A percentile compares a stretch with the other conserved stretches of the same genome.
Evolutionary conservation across 192 early-diverging fungal genomes (phyloP).

Genomic region (Linnemannia hyalina): DNA sequence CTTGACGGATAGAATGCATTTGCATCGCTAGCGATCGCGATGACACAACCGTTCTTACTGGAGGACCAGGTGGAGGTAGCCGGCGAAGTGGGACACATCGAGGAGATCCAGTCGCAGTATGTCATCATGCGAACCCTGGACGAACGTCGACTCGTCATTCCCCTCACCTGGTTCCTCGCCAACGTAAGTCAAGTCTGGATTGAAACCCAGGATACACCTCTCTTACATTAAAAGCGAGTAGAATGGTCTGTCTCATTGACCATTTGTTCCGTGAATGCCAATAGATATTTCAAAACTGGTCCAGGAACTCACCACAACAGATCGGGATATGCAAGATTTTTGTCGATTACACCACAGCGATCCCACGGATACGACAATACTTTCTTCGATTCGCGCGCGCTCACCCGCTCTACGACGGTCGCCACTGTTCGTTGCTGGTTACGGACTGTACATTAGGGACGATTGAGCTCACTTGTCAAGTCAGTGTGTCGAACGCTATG

Average conservation of each 20-base stretch:
- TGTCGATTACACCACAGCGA: conserved; percentile 23
- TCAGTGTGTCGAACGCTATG: conserved; percentile 45
- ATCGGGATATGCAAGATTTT: conserved; percentile 48
- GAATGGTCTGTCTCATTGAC: too few relatives aligned
- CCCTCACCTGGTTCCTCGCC: conserved; percentile 52
- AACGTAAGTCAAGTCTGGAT: conserved; percentile 33
- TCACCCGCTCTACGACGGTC: conserved; percentile 38
- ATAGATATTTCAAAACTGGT: conserved; percentile 58
- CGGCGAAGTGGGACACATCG: conserved; percentile 50
- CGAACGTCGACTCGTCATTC: conserved; percentile 54
- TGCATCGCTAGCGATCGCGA: conserved; percentile 58
- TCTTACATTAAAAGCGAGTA: too few relatives aligned
- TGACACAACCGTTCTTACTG: conserved; percentile 59
- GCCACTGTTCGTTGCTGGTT: conserved; percentile 35
- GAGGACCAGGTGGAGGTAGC: conserved; percentile 54
- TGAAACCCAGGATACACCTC: too few relatives aligned
- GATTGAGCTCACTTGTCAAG: conserved; percentile 38
- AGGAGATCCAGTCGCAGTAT: conserved; percentile 60
- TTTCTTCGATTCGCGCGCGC: conserved; percentile 44
- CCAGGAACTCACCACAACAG: conserved; percentile 46
- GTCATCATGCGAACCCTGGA: conserved; percentile 55
- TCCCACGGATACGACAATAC: conserved; percentile 39
- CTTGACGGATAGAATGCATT: conserved; percentile 39
- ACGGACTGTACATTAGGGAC: conserved; percentile 22
- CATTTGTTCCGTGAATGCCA: background rate